These are phyloP conservation scores for Syzygium malaccense DNA, from an alignment of 441 rosid species.

Conservation along the genomic window DNA sequence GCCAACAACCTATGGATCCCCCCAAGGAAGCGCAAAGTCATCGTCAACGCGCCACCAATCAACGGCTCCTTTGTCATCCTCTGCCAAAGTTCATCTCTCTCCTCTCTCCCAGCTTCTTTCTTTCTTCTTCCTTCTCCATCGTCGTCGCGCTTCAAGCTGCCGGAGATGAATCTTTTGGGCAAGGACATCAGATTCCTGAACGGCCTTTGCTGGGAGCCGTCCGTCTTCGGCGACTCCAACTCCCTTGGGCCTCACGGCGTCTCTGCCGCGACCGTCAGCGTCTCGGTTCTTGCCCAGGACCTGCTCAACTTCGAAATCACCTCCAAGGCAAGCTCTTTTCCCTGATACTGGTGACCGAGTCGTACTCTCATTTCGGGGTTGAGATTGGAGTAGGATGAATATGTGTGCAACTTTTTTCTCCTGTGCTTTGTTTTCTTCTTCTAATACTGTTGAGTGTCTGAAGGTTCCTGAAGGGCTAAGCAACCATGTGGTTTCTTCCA, in stretches of 20 bases:
- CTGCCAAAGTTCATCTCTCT: background rate
- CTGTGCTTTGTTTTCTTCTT: background rate
- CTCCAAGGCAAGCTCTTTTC: conserved; percentile 37
- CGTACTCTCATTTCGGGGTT: background rate
- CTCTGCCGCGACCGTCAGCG: conserved; percentile 51
- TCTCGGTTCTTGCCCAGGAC: conserved; percentile 74
- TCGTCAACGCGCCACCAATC: background rate
- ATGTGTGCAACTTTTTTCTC: background rate
- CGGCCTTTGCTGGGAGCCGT: conserved; percentile 41
- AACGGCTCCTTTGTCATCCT: background rate
- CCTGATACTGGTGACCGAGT: background rate
- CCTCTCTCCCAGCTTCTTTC: too few relatives aligned
- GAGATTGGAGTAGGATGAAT: background rate
- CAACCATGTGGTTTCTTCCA: conserved; percentile 63
- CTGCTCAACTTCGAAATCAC: conserved; percentile 62
- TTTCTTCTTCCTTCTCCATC: background rate
- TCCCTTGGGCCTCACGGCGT: conserved; percentile 53
- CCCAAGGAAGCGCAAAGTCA: background rate
- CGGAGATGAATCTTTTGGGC: conserved; percentile 30
- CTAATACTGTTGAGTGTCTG: background rate
- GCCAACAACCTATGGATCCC: too few relatives aligned
- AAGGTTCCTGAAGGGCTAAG: conserved; percentile 73
- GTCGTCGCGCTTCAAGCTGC: background rate
- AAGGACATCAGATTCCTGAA: conserved; percentile 52
- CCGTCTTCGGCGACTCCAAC: conserved; percentile 32